phyloP scores from a whole-genome alignment of 2,329 filamentous ascomycete genomes.

The Fusarium longipes region DNA sequence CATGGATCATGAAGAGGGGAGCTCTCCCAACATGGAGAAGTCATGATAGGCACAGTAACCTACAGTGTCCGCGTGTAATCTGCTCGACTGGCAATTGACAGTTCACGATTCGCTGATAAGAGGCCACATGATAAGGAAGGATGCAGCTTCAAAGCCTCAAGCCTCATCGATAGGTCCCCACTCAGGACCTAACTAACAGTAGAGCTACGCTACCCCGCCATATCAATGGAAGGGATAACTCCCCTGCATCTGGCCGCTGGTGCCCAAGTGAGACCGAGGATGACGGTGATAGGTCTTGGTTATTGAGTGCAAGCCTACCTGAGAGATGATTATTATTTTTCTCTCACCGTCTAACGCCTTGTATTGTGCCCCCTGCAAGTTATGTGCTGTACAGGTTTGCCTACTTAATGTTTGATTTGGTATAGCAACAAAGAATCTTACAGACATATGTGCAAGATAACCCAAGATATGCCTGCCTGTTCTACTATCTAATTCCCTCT shows the following conservation, averaged over 20 bases:
- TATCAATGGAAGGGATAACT: slow-evolving; percentile 30
- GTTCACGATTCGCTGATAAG: slow-evolving; percentile 43
- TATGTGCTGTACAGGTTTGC: background rate
- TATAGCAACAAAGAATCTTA: background rate
- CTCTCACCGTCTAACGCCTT: slow-evolving; percentile 2
- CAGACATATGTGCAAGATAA: slow-evolving; percentile 1
- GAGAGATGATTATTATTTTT: too few relatives aligned
- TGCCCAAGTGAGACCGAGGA: slow-evolving; percentile 13
- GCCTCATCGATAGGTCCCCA: slow-evolving; percentile 37
- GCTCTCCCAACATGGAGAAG: slow-evolving; percentile 39
- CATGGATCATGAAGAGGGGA: slow-evolving; percentile 29
- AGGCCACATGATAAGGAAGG: slow-evolving; percentile 44
- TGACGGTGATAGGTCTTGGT: slow-evolving; percentile 3
- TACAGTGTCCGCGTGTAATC: slow-evolving; percentile 24
- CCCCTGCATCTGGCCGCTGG: slow-evolving; percentile 37
- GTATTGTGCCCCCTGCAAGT: background rate
- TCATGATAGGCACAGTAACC: slow-evolving; percentile 35
- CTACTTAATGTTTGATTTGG: background rate
- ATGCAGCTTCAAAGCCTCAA: slow-evolving; percentile 31
- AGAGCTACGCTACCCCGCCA: slow-evolving; percentile 47
- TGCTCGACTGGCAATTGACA: slow-evolving; percentile 19
- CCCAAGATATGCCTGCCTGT: background rate
- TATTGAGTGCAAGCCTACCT: background rate
- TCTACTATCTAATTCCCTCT: background rate
- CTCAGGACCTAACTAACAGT: slow-evolving; percentile 22